phyloP scores from a whole-genome alignment of 176 grass and related monocot species.

The Juncus effusus region DNA sequence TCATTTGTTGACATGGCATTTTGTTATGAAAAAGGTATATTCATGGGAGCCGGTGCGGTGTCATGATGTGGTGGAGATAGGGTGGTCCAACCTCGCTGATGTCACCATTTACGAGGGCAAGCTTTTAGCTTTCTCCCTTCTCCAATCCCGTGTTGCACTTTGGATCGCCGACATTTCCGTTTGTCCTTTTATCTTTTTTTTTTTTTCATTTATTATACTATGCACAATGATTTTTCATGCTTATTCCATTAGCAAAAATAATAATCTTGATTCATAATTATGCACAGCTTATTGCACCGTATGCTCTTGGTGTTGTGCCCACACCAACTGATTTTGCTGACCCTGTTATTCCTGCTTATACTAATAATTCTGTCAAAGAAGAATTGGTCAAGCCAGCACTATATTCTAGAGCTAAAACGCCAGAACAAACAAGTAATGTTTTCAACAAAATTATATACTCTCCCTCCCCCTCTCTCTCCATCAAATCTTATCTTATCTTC shows the following conservation, averaged over 20 bases:
- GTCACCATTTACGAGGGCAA: constrained; percentile 99
- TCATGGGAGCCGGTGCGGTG: constrained; percentile 98
- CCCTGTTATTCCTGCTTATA: constrained; percentile 19
- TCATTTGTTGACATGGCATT: constrained; percentile 23
- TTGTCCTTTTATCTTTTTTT: constrained; percentile 30
- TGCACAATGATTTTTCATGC: too few relatives aligned
- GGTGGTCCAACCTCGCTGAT: constrained; percentile 83
- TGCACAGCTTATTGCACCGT: constrained; percentile 80
- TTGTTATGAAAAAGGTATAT: constrained; percentile 55
- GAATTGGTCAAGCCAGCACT: constrained; percentile 33
- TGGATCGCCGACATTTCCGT: constrained; percentile 95
- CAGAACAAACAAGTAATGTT: constrained; percentile 21
- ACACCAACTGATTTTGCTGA: constrained; percentile 55
- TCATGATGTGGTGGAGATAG: constrained; percentile 83
- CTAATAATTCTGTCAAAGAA: constrained; percentile 35
- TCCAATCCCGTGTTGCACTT: constrained; percentile 68
- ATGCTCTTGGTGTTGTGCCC: constrained; percentile 83
- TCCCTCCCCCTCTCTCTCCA: neutral
- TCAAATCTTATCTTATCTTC: neutral
- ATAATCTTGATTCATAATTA: too few relatives aligned
- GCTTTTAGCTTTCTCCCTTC: constrained; percentile 85
- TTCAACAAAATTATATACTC: neutral
- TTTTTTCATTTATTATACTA: constrained; percentile 24
- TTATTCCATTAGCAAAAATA: too few relatives aligned
- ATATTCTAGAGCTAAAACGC: constrained; percentile 21